Evolutionary conservation across 1,139 yeast species (phyloP).

Genomic region (Blastobotrys capitulatus): DNA sequence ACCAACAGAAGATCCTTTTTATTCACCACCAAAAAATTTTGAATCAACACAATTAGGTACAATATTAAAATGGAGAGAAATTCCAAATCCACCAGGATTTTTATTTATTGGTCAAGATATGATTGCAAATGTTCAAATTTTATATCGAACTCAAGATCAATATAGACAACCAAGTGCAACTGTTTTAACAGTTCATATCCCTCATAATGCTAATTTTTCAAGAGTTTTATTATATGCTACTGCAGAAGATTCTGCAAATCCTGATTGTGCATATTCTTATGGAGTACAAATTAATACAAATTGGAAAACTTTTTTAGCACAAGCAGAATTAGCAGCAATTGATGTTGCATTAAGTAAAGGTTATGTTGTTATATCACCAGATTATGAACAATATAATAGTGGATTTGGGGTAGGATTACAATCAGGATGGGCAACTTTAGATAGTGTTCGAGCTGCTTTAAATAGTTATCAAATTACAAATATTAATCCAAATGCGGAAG

Average conservation of each 20-base stretch:
- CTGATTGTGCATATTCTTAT: conserved; percentile 30
- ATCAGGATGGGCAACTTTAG: conserved; percentile 21
- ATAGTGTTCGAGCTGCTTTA: conserved; percentile 22
- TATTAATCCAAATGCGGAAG: conserved; percentile 15
- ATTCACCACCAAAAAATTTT: conserved; percentile 22
- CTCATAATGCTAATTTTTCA: conserved; percentile 15
- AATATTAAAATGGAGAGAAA: conserved; percentile 15
- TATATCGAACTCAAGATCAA: conserved; percentile 26
- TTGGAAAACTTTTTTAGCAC: not conserved
- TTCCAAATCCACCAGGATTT: conserved; percentile 15
- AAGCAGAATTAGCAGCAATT: conserved; percentile 10
- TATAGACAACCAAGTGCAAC: conserved; percentile 24
- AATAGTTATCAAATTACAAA: conserved; percentile 17
- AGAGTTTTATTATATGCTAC: conserved; percentile 26
- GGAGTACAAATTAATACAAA: conserved; percentile 11
- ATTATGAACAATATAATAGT: conserved; percentile 21
- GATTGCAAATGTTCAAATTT: conserved; percentile 19
- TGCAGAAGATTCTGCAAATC: conserved; percentile 27
- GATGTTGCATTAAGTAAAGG: conserved; percentile 17
- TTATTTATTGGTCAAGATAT: conserved; percentile 2
- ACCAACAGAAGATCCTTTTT: conserved; percentile 21
- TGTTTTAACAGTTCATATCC: conserved; percentile 28
- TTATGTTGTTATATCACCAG: conserved; percentile 19
- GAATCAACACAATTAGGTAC: conserved; percentile 17
- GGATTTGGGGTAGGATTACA: conserved; percentile 21